Conservation (phyloP, 768 basidiomycete genomes). For the Mycena epipterygia region DNA sequence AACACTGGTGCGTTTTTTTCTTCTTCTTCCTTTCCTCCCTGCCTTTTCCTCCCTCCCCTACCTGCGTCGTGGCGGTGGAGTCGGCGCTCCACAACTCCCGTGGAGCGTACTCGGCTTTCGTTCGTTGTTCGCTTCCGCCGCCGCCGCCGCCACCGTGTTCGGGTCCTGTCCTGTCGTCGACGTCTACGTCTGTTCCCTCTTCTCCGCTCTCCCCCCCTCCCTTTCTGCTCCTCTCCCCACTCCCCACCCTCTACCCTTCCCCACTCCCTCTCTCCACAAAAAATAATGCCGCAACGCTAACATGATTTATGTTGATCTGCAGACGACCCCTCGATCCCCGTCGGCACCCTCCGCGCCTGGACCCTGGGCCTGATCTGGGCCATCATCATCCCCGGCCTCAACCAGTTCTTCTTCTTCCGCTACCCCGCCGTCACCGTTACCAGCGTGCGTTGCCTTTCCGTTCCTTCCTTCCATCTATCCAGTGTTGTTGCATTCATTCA, state of each 20-base stretch:
- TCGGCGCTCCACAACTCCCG: too few species aligned
- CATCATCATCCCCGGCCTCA: constrained; percentile 73
- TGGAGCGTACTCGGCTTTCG: too few species aligned
- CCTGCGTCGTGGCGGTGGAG: too few species aligned
- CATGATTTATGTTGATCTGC: too few species aligned
- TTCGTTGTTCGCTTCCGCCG: too few species aligned
- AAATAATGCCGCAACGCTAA: too few species aligned
- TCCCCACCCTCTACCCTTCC: too few species aligned
- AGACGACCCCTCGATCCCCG: constrained; percentile 75
- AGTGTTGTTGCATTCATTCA: neutral
- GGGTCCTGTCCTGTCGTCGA: too few species aligned
- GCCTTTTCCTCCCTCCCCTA: neutral
- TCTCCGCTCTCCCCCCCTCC: neutral
- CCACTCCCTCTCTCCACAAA: too few species aligned
- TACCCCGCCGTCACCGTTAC: constrained; percentile 72
- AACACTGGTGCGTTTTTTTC: constrained; percentile 49
- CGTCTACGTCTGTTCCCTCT: too few species aligned
- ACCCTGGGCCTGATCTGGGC: constrained; percentile 74
- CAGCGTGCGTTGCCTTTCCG: constrained; percentile 46
- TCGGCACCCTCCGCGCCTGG: constrained; percentile 77
- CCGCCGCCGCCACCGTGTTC: too few species aligned
- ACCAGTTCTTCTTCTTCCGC: constrained; percentile 84
- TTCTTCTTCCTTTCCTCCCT: neutral
- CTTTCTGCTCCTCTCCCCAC: too few species aligned
- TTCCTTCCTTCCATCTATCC: neutral